Conservation (phyloP, 352 stramenopile species). For the Phytophthora gonapodyides region DNA sequence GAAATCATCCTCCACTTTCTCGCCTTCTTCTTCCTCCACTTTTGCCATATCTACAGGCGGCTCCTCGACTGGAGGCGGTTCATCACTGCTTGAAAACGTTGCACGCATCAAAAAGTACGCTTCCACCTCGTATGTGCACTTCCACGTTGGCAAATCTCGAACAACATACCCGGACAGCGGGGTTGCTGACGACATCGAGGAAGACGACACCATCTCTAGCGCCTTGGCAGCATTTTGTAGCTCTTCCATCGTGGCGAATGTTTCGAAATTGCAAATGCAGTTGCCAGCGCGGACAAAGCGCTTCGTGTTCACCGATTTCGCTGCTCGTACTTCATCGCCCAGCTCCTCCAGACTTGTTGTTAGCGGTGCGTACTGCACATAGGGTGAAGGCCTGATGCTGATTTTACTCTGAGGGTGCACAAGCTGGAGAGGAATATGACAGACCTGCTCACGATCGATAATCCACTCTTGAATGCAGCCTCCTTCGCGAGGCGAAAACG, state of each 20-base stretch:
- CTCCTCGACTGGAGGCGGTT: slow-evolving; percentile 33
- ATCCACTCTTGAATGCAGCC: slow-evolving; percentile 82
- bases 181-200: slow-evolving; percentile 43
- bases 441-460: slow-evolving; percentile 83
- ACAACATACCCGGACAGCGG: slow-evolving; percentile 82
- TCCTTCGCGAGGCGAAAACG: slow-evolving; percentile 82
- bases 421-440: slow-evolving; percentile 80
- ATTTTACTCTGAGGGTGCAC: slow-evolving; percentile 90
- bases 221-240: slow-evolving; percentile 54
- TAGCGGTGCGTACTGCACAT: slow-evolving; percentile 84
- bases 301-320: slow-evolving; percentile 77
- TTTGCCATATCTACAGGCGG: slow-evolving; percentile 30
- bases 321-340: slow-evolving; percentile 66
- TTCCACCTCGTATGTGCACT: slow-evolving; percentile 89
- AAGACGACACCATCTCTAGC: slow-evolving; percentile 36
- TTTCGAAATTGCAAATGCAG: slow-evolving; percentile 84
- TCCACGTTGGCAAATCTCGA: slow-evolving; percentile 84
- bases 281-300: slow-evolving; percentile 80
- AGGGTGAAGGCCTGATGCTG: slow-evolving; percentile 82
- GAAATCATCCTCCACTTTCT: slow-evolving; percentile 83
- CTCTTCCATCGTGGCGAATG: slow-evolving; percentile 75
- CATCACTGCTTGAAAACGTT: slow-evolving; percentile 72
- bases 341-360: slow-evolving; percentile 83
- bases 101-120: slow-evolving; percentile 88
- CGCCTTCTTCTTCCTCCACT: slow-evolving; percentile 61